Conservation (phyloP, 179 eudicot species). For the Camellia oleifera region DNA sequence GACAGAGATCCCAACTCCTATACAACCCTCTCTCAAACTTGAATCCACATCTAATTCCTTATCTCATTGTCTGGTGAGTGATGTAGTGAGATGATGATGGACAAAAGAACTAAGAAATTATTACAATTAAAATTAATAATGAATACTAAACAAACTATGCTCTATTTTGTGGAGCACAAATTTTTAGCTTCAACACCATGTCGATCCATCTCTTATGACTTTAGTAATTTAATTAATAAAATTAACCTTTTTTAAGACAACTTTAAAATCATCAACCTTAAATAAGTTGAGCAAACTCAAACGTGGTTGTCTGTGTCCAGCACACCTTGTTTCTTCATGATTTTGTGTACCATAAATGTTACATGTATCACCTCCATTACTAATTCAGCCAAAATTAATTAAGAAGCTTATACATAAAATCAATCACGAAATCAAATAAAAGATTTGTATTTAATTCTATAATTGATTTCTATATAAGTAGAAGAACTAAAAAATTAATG, state of each 20-base stretch:
- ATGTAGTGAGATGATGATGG: background rate
- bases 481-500: too few species aligned
- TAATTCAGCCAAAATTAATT: too few species aligned
- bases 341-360: too few species aligned
- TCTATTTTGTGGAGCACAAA: background rate
- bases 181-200: background rate
- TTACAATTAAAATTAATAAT: background rate
- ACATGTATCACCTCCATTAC: too few species aligned
- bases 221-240: background rate
- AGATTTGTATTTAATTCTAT: too few species aligned
- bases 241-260: background rate
- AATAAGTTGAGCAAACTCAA: too few species aligned
- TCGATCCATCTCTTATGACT: background rate
- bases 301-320: too few species aligned
- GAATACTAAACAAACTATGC: background rate
- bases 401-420: too few species aligned
- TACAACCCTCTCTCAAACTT: background rate
- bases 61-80: background rate
- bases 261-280: background rate
- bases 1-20: too few species aligned
- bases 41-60: conserved; percentile 1
- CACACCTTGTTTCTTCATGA: too few species aligned
- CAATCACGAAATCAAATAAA: too few species aligned
- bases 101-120: background rate
- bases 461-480: too few species aligned